Evolutionary conservation across 2,329 filamentous ascomycete genomes (phyloP), one percentile per base, ranked within the genome.

Genomic region (Aspergillus nomiae): DNA sequence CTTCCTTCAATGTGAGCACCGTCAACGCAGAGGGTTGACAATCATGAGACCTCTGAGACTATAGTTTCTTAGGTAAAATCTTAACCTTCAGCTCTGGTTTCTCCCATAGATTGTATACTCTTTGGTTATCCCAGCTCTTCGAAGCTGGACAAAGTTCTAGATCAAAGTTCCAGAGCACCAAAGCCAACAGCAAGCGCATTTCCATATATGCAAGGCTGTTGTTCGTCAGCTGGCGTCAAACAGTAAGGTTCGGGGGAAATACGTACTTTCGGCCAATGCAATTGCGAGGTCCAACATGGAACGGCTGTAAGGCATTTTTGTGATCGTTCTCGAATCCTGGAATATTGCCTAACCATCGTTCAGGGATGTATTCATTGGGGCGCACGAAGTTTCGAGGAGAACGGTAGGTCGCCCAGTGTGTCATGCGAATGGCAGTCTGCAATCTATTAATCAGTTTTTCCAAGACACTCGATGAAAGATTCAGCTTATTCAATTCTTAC

Each of bases 131-230:
- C 75, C 34, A 76, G 69, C 24, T 77, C 67, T 7, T 70, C 12
- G 58, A 61, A 14, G 53, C 51, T 4, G 60, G 34, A 14, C 41
- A 76, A 36, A 82, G 70, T 43, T 73, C 70, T 59, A 83, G 60
- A 61, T 85, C 82, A 67, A 84, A 85, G 57, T 80, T 81, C 71
- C 74, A 84, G 1, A 85, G 65, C 19, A 85, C 67, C 4, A 78
- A 77, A 0, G 78, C 76, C n/a, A 85, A 67, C 45, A 84, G 78
- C 9, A 83, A 70, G 3, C 82, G 74, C 75, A 84, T 80, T 65
- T 85, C 82, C 24, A 80, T 71, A 57, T 82, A 83, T 1, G 82
- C 81, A 36, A 85, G 71, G 56, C 80, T 83, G 24, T 4, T 24
- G 16, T 32, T 56, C 14, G 24, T 59, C 51, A 61, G 55, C 28